Evolutionary conservation across 2,329 filamentous ascomycete genomes (phyloP), one percentile per base, ranked within the genome.

Genomic region (Myriosclerotinia duriaeana): DNA sequence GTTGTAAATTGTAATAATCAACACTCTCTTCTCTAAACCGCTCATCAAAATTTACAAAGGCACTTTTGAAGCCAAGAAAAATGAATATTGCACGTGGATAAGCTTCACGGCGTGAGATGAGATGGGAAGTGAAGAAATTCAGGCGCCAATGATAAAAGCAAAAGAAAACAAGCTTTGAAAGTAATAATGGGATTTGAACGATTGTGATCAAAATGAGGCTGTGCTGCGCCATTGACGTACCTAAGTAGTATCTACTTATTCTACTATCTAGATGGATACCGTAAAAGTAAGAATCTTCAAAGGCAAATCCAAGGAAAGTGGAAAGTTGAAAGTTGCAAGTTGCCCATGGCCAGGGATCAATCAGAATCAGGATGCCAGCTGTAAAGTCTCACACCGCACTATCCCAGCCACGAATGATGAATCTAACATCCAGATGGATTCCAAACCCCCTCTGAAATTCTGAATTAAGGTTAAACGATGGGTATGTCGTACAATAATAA

Each of bases 31-130:
- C 26, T 46, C 30, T 3, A 60, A 30, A 46, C 44, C 7, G 17
- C 42, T 34, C 20, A 48, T 12, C n/a, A 12, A 20, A 34, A 48
- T 48, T 48, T 30, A 22, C 22, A 36, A 38, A 42, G 38, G 12
- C 11, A 44, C 14, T 11, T 58, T 58, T 34, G 15, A 14, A 44
- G 54, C 54, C 54, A 58, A 58, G 55, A 58, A 59, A 36, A 1
- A 38, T 48, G 56, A 59, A 36, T 22, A 36, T n/a, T 42, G 8
- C 56, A 60, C 56, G 56, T 60, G 56, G 20, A 48, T 60, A 48
- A 42, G 48, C 36, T 48, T 30, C 36, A 8, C 30, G 42, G 15
- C 3, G 30, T 36, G 42, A 36, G 42, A 48, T 36, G 42, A 36
- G 42, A 48, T 46, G 42, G 4, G 30, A 5, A 46, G 8, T 15